A percentile compares a stretch with the other conserved stretches of the same genome.
Evolutionary conservation across 805 yeast genomes (phyloP).

Genomic region (Schwanniomyces occidentalis): DNA sequence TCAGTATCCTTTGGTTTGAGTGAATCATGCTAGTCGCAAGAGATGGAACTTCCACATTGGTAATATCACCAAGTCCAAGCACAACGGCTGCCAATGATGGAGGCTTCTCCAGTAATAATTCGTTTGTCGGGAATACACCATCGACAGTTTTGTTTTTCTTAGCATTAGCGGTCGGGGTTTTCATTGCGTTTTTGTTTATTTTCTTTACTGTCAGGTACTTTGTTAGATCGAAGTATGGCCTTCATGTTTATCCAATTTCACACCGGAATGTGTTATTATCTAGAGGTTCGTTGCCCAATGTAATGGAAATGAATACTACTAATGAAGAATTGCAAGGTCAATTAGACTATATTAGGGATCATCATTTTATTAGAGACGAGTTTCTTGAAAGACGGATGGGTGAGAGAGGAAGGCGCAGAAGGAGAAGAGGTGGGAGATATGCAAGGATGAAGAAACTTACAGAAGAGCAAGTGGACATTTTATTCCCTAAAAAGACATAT

Average conservation of each 20-base stretch:
- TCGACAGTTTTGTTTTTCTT: conserved; percentile 64
- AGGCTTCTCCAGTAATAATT: conserved; percentile 5
- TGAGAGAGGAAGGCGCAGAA: conserved; percentile 37
- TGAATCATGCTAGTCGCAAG: conserved; percentile 1
- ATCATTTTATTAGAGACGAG: conserved; percentile 33
- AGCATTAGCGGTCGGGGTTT: conserved; percentile 61
- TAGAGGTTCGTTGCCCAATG: background rate
- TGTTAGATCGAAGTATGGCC: conserved; percentile 56
- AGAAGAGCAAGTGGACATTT: conserved; percentile 55
- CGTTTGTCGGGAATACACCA: conserved; percentile 51
- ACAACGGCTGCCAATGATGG: background rate
- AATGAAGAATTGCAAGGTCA: conserved; percentile 34
- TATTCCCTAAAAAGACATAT: conserved; percentile 61
- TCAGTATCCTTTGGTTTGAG: too few species aligned
- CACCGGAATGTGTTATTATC: conserved; percentile 23
- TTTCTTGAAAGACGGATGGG: conserved; percentile 26
- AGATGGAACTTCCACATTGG: background rate
- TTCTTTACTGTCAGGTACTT: conserved; percentile 64
- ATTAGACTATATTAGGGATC: conserved; percentile 32
- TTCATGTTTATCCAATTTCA: conserved; percentile 43
- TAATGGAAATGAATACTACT: conserved; percentile 4
- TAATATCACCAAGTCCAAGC: background rate
- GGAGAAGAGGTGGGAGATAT: conserved; percentile 40
- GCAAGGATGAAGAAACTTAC: conserved; percentile 52
- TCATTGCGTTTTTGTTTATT: conserved; percentile 54